phyloP scores from a whole-genome alignment of 129 eudicot species.

The Escallonia herrerae region DNA sequence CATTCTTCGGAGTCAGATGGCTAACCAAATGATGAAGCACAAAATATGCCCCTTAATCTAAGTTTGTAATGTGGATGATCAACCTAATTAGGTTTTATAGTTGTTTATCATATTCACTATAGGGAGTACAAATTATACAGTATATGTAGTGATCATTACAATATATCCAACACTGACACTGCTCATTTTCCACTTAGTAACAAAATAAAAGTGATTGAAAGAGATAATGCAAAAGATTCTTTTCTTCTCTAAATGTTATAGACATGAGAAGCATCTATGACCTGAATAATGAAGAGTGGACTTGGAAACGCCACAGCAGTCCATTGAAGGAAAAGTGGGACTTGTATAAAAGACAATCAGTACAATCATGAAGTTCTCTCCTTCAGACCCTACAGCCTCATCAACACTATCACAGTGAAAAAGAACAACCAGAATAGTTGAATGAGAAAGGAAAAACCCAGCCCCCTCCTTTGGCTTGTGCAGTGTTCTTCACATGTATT shows the following conservation, averaged over 20 bases:
- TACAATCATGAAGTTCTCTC: neutral
- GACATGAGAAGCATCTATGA: conserved; percentile 20
- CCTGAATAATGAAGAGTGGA: conserved; percentile 6
- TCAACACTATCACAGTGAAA: neutral
- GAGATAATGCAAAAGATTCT: neutral
- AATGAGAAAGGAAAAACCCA: neutral
- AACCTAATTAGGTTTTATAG: neutral
- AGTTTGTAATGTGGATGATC: neutral
- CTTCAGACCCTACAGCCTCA: neutral
- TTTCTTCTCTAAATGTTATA: neutral
- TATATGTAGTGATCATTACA: too few relatives aligned
- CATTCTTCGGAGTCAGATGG: neutral
- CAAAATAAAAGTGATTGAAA: too few relatives aligned
- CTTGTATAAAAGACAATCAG: conserved; percentile 2
- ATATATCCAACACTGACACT: too few relatives aligned
- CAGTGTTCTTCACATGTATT: too few relatives aligned
- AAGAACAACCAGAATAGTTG: neutral
- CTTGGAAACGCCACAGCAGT: conserved; percentile 3
- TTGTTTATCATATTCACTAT: neutral
- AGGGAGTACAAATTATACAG: too few relatives aligned
- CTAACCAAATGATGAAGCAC: neutral
- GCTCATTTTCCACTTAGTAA: too few relatives aligned
- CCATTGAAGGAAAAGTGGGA: neutral
- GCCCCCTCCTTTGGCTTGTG: neutral
- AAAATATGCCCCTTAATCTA: neutral